Percentiles rank a stretch among this genome's conserved stretches.
phyloP scores from a whole-genome alignment of 257 asterid genomes.

The Linderniella brevidens region DNA sequence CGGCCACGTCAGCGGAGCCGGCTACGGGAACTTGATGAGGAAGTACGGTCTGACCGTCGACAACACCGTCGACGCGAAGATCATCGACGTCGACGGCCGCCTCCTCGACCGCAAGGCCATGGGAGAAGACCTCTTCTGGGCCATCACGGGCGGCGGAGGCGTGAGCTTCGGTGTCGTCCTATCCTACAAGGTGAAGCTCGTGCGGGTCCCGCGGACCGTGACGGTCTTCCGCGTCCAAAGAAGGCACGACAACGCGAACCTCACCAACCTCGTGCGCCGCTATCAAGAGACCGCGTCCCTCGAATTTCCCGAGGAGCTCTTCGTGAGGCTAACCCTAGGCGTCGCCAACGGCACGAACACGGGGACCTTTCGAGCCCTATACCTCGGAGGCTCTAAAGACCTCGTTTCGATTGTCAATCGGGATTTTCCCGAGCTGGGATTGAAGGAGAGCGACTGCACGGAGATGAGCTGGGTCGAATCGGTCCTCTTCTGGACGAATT shows the following conservation, averaged over 20 bases:
- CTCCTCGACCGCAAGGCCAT: constrained; percentile 15
- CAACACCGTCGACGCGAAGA: constrained; percentile 16
- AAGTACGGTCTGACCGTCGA: constrained; percentile 18
- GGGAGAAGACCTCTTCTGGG: constrained; percentile 34
- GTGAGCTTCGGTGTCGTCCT: constrained; percentile 23
- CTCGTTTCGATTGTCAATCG: constrained; percentile 4
- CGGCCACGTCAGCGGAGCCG: constrained; percentile 20
- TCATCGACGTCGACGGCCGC: constrained; percentile 20
- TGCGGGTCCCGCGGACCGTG: constrained; percentile 13
- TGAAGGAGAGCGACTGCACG: constrained; percentile 14
- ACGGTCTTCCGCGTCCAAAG: constrained; percentile 13
- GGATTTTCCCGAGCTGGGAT: constrained; percentile 18
- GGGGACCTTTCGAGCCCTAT: constrained; percentile 13
- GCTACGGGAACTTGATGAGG: constrained; percentile 19
- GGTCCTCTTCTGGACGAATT: constrained; percentile 18
- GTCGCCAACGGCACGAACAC: background rate
- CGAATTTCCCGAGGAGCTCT: constrained; percentile 13
- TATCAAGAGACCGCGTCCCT: constrained; percentile 11
- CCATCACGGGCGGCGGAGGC: constrained; percentile 28
- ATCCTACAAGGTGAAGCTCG: constrained; percentile 15
- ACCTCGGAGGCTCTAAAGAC: constrained; percentile 15
- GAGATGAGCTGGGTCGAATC: constrained; percentile 27
- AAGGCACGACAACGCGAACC: constrained; percentile 10
- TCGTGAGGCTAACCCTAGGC: constrained; percentile 15
- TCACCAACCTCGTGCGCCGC: constrained; percentile 3